A percentile compares a stretch with the other conserved stretches of the same genome.
phyloP scores from a whole-genome alignment of 2,329 filamentous ascomycete species.

The Venturia carpophila region DNA sequence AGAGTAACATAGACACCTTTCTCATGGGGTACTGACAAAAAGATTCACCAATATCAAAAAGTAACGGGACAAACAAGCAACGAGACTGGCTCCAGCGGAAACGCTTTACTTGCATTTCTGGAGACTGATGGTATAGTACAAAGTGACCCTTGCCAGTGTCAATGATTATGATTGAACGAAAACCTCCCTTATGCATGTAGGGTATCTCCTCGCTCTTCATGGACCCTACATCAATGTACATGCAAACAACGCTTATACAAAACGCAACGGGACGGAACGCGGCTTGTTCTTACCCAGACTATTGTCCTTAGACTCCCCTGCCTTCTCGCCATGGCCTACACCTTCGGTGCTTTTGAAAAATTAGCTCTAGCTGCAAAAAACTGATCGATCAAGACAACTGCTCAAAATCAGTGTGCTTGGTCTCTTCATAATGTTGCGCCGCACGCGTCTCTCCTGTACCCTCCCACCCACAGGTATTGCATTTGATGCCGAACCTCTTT shows the following conservation, averaged over 20 bases:
- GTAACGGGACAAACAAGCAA: neutral
- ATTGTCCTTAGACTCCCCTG: neutral
- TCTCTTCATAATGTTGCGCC: constrained; percentile 52
- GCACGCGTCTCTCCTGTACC: constrained; percentile 60
- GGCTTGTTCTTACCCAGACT: neutral
- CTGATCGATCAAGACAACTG: neutral
- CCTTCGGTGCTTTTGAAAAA: neutral
- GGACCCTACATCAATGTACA: neutral
- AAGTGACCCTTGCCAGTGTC: neutral
- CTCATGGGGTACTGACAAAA: neutral
- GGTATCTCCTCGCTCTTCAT: neutral
- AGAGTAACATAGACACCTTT: too few species aligned
- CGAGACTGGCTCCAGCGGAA: neutral
- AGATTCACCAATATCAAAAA: neutral
- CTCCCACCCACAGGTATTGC: constrained; percentile 63
- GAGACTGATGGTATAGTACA: neutral
- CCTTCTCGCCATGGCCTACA: neutral
- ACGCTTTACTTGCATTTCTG: neutral
- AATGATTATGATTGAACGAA: neutral
- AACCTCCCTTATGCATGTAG: neutral
- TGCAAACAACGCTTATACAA: neutral
- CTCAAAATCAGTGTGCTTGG: constrained; percentile 51
- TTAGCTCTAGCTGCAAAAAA: neutral
- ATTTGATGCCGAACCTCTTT: constrained; percentile 67
- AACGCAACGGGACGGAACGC: neutral